Evolutionary conservation across 371 early-diverging fungal species (phyloP).

Genomic region (Actinomortierella ambigua): DNA sequence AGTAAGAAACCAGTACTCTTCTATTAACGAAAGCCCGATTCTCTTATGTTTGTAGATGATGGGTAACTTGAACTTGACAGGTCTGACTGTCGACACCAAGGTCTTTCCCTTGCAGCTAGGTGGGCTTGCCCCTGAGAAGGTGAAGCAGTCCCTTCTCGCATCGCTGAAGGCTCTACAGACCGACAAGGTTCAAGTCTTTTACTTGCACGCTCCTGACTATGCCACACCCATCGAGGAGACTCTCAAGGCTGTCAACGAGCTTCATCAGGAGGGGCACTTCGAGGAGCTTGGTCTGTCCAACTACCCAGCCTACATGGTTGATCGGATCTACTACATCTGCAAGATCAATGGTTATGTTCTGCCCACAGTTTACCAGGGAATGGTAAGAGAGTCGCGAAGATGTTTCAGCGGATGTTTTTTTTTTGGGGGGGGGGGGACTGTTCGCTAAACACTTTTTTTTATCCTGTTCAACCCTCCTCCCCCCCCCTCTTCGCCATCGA

Average conservation of each 20-base stretch:
- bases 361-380: slow-evolving; percentile 59
- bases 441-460: no score
- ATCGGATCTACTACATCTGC: slow-evolving; percentile 52
- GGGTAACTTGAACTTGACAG: slow-evolving; percentile 28
- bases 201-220: slow-evolving; percentile 59
- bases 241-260: slow-evolving; percentile 48
- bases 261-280: slow-evolving; percentile 53
- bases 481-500: no score
- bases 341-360: slow-evolving; percentile 47
- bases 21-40: no score
- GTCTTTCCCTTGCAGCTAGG: slow-evolving; percentile 60
- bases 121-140: slow-evolving; percentile 53
- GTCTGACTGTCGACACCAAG: slow-evolving; percentile 53
- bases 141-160: slow-evolving; percentile 49
- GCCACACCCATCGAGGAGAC: slow-evolving; percentile 53
- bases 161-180: slow-evolving; percentile 45
- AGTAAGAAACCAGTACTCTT: no score
- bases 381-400: slow-evolving; percentile 17
- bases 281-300: slow-evolving; percentile 59
- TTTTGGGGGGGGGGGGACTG: no score
- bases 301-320: slow-evolving; percentile 55
- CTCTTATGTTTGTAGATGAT: slow-evolving; percentile 15
- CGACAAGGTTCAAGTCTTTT: slow-evolving; percentile 55
- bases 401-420: no score
- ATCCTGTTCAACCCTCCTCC: no score